A percentile compares a stretch with the other conserved stretches of the same genome.
phyloP scores from a whole-genome alignment of 2,329 filamentous ascomycete species.

The Calonectria hongkongensis region DNA sequence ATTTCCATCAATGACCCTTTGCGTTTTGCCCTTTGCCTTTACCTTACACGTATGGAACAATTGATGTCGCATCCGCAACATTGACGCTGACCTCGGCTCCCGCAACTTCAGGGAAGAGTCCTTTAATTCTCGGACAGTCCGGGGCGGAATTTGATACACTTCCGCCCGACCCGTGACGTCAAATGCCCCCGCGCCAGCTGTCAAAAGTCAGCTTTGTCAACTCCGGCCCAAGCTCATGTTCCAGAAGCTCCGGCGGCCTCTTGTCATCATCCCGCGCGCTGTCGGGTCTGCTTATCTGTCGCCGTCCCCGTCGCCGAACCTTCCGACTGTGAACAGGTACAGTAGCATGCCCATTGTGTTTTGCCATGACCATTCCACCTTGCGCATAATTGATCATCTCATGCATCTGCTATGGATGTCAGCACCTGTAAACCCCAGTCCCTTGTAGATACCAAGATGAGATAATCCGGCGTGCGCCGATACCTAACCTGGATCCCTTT shows the following conservation, averaged over 20 bases:
- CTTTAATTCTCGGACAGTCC: slow-evolving; percentile 21
- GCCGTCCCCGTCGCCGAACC: slow-evolving; percentile 26
- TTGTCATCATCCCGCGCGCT: slow-evolving; percentile 23
- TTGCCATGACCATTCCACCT: neutral
- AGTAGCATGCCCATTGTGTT: neutral
- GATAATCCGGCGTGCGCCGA: too few species aligned
- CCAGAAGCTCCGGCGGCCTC: slow-evolving; percentile 19
- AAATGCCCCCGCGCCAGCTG: neutral
- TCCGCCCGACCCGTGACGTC: slow-evolving; percentile 17
- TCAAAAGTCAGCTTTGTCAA: slow-evolving; percentile 17
- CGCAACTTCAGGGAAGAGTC: slow-evolving; percentile 29
- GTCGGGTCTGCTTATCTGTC: slow-evolving; percentile 2
- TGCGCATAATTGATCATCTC: neutral
- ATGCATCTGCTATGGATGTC: neutral
- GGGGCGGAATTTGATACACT: slow-evolving; percentile 21
- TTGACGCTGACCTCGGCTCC: neutral
- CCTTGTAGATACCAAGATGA: too few species aligned
- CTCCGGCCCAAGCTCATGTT: neutral
- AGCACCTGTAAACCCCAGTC: neutral
- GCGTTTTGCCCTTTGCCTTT: neutral
- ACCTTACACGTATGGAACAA: slow-evolving; percentile 31
- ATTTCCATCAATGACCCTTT: neutral
- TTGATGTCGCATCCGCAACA: slow-evolving; percentile 15
- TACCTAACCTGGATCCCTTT: neutral
- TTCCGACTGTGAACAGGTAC: slow-evolving; percentile 20